These are phyloP conservation scores for Mortierella sp. DNA, from an alignment of 371 early-diverging fungal species.

Conservation along the genomic window DNA sequence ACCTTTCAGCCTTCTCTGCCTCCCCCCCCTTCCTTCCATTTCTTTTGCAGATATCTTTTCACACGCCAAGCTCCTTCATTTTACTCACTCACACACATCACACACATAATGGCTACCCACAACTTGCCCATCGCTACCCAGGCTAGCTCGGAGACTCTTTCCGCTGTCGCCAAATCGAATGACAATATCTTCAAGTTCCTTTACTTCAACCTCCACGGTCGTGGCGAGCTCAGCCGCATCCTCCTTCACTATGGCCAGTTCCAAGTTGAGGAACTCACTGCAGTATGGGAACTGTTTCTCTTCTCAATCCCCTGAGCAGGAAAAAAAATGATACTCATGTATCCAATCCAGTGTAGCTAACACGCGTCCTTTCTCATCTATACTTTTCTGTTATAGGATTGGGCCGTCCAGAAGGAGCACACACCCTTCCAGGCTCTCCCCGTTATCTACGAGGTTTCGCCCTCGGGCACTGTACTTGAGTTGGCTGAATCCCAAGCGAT, in stretches of 20 bases:
- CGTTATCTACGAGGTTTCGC: slow-evolving; percentile 51
- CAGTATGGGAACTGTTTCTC: slow-evolving; percentile 11
- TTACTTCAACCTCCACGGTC: slow-evolving; percentile 46
- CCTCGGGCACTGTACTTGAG: slow-evolving; percentile 45
- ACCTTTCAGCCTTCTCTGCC: slow-evolving; percentile 7
- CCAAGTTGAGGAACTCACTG: slow-evolving; percentile 31
- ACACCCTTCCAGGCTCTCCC: slow-evolving; percentile 55
- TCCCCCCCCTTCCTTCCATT: no score
- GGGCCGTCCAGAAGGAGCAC: slow-evolving; percentile 53
- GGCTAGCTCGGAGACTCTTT: slow-evolving; percentile 18
- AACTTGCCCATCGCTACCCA: slow-evolving; percentile 29
- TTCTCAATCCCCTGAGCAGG: background rate
- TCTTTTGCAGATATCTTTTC: no score
- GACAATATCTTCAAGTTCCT: slow-evolving; percentile 36
- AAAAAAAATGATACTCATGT: background rate
- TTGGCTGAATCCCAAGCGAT: slow-evolving; percentile 57
- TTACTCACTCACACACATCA: background rate
- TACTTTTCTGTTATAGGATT: slow-evolving; percentile 22
- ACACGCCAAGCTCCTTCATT: background rate
- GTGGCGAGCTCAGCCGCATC: slow-evolving; percentile 36
- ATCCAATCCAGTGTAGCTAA: background rate
- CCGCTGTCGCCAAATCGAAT: slow-evolving; percentile 21
- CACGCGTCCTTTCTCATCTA: background rate
- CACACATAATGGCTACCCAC: background rate
- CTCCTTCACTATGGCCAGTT: slow-evolving; percentile 26